phyloP scores from a whole-genome alignment of 2,329 filamentous ascomycete species.

The Colletotrichum tropicale region DNA sequence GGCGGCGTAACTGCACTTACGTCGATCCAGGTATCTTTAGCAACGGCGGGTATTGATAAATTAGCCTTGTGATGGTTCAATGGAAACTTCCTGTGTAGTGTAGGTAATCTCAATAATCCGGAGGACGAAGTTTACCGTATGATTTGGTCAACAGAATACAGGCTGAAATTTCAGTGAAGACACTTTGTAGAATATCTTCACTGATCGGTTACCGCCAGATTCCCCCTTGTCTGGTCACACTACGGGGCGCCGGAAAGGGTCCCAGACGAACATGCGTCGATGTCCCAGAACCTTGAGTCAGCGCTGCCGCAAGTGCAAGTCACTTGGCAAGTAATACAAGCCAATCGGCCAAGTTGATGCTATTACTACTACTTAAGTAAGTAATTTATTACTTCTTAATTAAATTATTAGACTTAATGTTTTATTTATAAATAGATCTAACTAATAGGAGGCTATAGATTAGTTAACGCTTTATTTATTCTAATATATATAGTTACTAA shows the following conservation, averaged over 20 bases:
- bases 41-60: neutral
- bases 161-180: neutral
- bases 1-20: neutral
- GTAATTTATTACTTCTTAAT: no score
- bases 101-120: neutral
- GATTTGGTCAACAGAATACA: neutral
- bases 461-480: no score
- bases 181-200: neutral
- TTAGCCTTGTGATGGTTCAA: neutral
- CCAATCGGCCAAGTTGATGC: no score
- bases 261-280: neutral
- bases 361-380: no score
- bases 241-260: neutral
- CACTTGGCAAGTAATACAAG: no score
- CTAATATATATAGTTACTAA: no score
- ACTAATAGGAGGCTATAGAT: no score
- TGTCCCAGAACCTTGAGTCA: neutral
- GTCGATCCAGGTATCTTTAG: neutral
- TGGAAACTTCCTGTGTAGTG: neutral
- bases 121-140: neutral
- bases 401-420: no score
- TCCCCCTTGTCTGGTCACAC: neutral
- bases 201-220: neutral
- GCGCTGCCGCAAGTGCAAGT: no score
- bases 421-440: no score